Percentiles rank a stretch among this genome's conserved stretches.
These are phyloP conservation scores for Phialophora macrospora DNA, from an alignment of 2,329 filamentous ascomycete species.

Conservation along the genomic window DNA sequence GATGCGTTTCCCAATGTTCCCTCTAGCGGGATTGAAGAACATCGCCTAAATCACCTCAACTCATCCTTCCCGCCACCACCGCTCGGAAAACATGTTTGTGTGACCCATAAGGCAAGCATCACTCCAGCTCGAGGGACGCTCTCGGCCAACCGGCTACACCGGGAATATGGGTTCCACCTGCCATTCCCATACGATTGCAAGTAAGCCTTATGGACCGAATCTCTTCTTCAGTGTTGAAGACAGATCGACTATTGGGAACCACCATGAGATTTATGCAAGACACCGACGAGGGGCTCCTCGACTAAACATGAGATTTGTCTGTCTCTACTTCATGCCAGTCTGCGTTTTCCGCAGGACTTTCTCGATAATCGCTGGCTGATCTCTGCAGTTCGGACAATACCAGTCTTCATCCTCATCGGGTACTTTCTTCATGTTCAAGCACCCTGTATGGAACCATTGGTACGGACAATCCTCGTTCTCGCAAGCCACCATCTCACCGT, in stretches of 20 bases:
- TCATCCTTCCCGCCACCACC: neutral
- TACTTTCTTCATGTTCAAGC: conserved; percentile 65
- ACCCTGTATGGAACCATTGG: conserved; percentile 71
- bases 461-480: conserved; percentile 68
- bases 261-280: neutral
- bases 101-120: neutral
- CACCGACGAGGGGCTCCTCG: neutral
- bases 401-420: conserved; percentile 62
- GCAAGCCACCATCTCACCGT: conserved; percentile 71
- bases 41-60: neutral
- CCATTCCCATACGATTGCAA: neutral
- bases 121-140: neutral
- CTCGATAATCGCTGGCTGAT: conserved; percentile 43
- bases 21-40: neutral
- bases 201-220: neutral
- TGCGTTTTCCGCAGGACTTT: conserved; percentile 43
- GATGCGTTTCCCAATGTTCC: neutral
- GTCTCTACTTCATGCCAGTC: conserved; percentile 28
- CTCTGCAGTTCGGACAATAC: conserved; percentile 60
- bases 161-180: neutral
- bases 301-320: neutral
- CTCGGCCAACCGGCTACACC: neutral
- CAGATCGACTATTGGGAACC: neutral
- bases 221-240: neutral
- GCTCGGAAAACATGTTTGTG: neutral